Evolutionary conservation across 1,284 basidiomycete species (phyloP).

Genomic region (Athelia sp.): DNA sequence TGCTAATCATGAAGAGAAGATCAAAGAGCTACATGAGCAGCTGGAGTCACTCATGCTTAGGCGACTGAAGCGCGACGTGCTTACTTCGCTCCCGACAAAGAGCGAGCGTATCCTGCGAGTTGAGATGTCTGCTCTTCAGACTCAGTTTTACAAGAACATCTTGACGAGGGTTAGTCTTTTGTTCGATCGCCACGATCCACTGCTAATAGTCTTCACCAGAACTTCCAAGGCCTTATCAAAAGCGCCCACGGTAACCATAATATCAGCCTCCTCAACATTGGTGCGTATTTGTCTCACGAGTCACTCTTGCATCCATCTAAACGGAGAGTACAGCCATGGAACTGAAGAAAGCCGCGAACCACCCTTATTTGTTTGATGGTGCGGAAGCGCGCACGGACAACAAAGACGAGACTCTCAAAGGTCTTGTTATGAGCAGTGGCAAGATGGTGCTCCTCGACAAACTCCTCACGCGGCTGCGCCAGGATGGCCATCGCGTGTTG

Average conservation of each 20-base stretch:
- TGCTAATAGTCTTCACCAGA: constrained; percentile 41
- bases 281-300: constrained; percentile 30
- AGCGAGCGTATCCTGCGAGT: constrained; percentile 97
- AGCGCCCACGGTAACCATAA: constrained; percentile 79
- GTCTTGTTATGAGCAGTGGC: constrained; percentile 96
- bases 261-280: constrained; percentile 93
- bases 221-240: constrained; percentile 90
- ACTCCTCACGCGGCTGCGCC: constrained; percentile 83
- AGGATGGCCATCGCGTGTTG: constrained; percentile 92
- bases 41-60: constrained; percentile 94
- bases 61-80: constrained; percentile 95
- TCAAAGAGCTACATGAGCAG: constrained; percentile 92
- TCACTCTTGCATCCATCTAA: constrained; percentile 4
- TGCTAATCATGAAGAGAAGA: constrained; percentile 90
- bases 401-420: constrained; percentile 86
- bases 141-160: constrained; percentile 99
- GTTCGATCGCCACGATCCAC: background rate
- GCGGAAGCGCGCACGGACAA: constrained; percentile 78
- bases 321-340: constrained; percentile 69
- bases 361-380: constrained; percentile 97
- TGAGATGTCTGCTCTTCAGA: constrained; percentile 97
- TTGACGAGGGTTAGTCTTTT: constrained; percentile 72
- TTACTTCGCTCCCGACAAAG: constrained; percentile 96
- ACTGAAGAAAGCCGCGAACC: constrained; percentile 96
- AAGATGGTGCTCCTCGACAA: constrained; percentile 98